These are phyloP conservation scores for Candida stauntonica DNA, from an alignment of 805 yeast genomes.

Conservation along the genomic window DNA sequence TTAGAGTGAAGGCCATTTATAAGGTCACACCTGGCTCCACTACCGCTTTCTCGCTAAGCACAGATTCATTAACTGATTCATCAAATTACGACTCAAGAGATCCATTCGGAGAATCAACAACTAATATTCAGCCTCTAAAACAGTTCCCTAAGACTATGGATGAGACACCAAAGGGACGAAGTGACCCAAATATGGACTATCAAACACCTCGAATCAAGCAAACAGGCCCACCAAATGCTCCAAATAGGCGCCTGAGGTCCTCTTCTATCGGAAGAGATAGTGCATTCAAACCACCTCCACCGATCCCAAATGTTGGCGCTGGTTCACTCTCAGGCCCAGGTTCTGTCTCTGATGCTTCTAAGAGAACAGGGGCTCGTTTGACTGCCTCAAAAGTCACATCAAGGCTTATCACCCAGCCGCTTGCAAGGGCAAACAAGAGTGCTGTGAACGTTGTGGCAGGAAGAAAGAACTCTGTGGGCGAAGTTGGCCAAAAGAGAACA, in stretches of 20 bases:
- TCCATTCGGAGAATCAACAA: constrained; percentile 26
- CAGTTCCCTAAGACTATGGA: constrained; percentile 14
- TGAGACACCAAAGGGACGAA: constrained; percentile 18
- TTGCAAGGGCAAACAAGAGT: constrained; percentile 18
- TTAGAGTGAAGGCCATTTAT: constrained; percentile 55
- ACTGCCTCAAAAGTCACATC: constrained; percentile 45
- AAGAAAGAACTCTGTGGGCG: constrained; percentile 10
- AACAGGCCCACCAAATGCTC: constrained; percentile 34
- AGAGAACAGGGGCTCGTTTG: constrained; percentile 28
- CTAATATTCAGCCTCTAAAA: constrained; percentile 16
- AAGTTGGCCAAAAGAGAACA: constrained; percentile 19
- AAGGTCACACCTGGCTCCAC: constrained; percentile 24
- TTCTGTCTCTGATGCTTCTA: too few species aligned
- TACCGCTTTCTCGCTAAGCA: constrained; percentile 12
- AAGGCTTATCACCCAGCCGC: constrained; percentile 41
- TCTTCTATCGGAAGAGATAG: constrained; percentile 9
- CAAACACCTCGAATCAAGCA: constrained; percentile 40
- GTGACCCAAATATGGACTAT: constrained; percentile 27
- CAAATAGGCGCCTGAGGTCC: constrained; percentile 33
- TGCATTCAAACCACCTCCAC: constrained; percentile 22
- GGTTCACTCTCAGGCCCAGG: too few species aligned
- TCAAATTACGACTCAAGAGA: constrained; percentile 22
- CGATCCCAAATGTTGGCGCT: constrained; percentile 15
- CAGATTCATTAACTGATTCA: constrained; percentile 4
- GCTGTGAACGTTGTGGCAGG: constrained; percentile 8